A percentile compares a stretch with the other conserved stretches of the same genome.
Evolutionary conservation across 106 monocot genomes (phyloP).

Genomic region (Iris macrosiphon): DNA sequence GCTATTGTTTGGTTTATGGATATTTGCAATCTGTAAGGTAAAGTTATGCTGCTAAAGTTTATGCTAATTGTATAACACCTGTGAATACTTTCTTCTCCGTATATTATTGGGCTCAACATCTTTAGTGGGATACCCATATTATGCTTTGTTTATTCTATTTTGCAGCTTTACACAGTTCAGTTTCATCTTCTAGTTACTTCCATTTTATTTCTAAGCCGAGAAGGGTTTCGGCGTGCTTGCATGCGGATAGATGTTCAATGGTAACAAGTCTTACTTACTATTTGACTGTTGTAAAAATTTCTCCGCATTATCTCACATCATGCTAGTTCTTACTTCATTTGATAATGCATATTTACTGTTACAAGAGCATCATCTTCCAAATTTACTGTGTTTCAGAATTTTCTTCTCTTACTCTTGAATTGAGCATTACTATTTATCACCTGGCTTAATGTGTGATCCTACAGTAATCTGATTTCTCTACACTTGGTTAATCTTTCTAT

Average conservation of each 20-base stretch:
- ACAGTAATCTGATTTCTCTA: neutral
- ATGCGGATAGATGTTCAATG: constrained; percentile 61
- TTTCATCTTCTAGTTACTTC: constrained; percentile 81
- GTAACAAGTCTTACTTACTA: too few relatives aligned
- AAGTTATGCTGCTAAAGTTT: too few relatives aligned
- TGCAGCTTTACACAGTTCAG: constrained; percentile 77
- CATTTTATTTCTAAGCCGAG: constrained; percentile 79
- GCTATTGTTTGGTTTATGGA: too few relatives aligned
- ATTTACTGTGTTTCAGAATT: neutral
- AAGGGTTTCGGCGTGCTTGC: constrained; percentile 92
- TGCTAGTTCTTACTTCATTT: too few relatives aligned
- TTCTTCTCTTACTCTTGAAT: neutral
- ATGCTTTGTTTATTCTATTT: constrained; percentile 10
- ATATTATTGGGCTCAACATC: too few relatives aligned
- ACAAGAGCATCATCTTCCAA: neutral
- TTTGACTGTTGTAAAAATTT: too few relatives aligned
- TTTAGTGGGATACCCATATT: neutral
- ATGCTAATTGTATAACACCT: too few relatives aligned
- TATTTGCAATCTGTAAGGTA: too few relatives aligned
- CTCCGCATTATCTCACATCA: too few relatives aligned
- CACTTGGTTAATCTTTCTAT: too few relatives aligned
- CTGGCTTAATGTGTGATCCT: neutral
- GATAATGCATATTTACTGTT: neutral
- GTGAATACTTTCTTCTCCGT: too few relatives aligned
- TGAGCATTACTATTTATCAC: neutral